phyloP scores from a whole-genome alignment of 2,329 filamentous ascomycete species.

The Botrytis porri region DNA sequence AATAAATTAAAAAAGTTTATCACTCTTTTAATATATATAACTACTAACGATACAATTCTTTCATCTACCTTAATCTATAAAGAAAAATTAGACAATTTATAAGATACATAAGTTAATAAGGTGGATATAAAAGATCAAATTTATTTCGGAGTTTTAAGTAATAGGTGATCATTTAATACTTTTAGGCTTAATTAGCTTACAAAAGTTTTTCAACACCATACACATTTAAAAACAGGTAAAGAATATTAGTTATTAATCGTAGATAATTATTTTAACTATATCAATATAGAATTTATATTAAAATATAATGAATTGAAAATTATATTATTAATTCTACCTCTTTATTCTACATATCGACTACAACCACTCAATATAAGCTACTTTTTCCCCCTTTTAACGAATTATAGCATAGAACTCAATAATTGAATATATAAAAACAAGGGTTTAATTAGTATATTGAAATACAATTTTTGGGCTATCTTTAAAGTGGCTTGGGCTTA shows the following conservation, averaged over 20 bases:
- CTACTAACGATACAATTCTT: fast-evolving
- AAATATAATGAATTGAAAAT: background rate
- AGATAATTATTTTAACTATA: background rate
- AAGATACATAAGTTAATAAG: no score
- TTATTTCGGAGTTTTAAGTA: no score
- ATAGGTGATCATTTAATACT: no score
- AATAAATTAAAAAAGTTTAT: no score
- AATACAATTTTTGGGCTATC: no score
- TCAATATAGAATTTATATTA: background rate
- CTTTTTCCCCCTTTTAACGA: background rate
- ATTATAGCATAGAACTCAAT: background rate
- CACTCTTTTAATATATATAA: no score
- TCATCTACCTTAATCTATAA: no score
- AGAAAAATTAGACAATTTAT: fast-evolving
- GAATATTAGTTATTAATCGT: fast-evolving
- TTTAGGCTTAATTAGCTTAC: fast-evolving
- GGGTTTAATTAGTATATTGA: no score
- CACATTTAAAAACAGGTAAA: fast-evolving
- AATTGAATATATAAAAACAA: fast-evolving
- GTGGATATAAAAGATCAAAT: fast-evolving
- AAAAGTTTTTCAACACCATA: no score
- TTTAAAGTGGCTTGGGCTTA: no score
- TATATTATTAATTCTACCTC: background rate
- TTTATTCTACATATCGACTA: background rate
- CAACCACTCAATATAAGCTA: fast-evolving